Conservation (phyloP, 805 yeast species). For the Scheffersomyces coipomensis region DNA sequence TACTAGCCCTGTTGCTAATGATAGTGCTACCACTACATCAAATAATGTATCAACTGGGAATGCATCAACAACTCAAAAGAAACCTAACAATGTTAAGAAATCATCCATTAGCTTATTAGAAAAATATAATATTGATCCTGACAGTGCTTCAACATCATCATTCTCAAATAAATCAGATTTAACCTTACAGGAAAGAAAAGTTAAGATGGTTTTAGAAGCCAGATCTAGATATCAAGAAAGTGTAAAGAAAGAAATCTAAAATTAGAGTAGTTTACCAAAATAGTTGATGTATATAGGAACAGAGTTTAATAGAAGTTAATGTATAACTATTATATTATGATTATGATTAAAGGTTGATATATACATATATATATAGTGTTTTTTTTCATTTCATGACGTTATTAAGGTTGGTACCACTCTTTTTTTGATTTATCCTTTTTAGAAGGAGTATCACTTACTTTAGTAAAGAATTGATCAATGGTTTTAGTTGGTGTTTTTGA, state of each 20-base stretch:
- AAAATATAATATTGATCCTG: conserved; percentile 40
- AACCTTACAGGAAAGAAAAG: conserved; percentile 24
- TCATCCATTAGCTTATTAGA: conserved; percentile 26
- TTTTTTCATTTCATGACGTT: background rate
- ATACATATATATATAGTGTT: background rate
- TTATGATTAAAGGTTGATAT: background rate
- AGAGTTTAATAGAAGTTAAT: too few species aligned
- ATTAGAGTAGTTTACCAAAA: too few species aligned
- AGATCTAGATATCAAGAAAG: conserved; percentile 44
- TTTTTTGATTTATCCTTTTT: conserved; percentile 14
- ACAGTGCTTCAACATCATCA: conserved; percentile 1
- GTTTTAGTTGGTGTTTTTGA: conserved; percentile 1
- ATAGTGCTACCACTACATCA: background rate
- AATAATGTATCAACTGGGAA: background rate
- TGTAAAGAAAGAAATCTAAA: background rate
- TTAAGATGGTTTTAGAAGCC: conserved; percentile 42
- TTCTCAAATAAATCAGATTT: background rate
- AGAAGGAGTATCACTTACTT: background rate
- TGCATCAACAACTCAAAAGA: too few species aligned
- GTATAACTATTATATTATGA: background rate
- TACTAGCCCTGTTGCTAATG: background rate
- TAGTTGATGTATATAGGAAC: too few species aligned
- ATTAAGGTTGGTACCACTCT: conserved; percentile 19
- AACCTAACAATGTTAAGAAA: too few species aligned
- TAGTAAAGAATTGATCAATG: conserved; percentile 9